Base-by-base conservation (phyloP, 495 filamentous ascomycete species). In the Hyaloscypha hepaticicola region DNA sequence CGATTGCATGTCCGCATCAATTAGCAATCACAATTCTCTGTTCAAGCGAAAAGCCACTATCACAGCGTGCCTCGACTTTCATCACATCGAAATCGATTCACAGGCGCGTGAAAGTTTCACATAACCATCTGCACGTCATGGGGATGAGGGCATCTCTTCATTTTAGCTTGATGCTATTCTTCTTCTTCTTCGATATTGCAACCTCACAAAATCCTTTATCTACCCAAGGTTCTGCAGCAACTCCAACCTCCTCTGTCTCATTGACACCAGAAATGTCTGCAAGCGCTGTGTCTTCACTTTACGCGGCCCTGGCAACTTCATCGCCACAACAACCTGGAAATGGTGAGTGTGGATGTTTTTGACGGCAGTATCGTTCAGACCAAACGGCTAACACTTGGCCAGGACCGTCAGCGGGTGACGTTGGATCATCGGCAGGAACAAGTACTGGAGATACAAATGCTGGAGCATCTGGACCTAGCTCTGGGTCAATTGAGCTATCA, bases 381-480 rank as follows among this genome's bases (percentile, higher is more conserved):
- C 25, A n/a, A 9, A 62, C 24, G 7, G 24, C 52, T 63, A 63
- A 61, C 48, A 9, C 19, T 8, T 31, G 38, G 24, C 27, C 50
- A 68, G 67, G 60, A 31, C 69, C 69, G 22, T 24, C 52, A 28
- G 34, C 70, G 28, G 70, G 66, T 21, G 69, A 72, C 61, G 69
- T 48, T n/a, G 69, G 65, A 25, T 70, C 66, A 21, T 58, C 66
- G 4, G 64, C 63, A 49, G 74, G 70, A 22, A 69, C 64, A 22
- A 21, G 38, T 49, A 29, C 55, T 27, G 70, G 71, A 31, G 81
- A 81, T 59, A 74, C 68, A 57, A 69, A 73, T 59, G 87, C 82
- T 19, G 87, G 86, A 28, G 86, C 85, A 16, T 74, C 79, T 28
- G 87, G 86, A 22, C 64, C 68, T 24, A 77, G 77, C 53, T 74